Evolutionary conservation across 768 basidiomycete genomes (phyloP).

Genomic region (Tremella yokohamensis): DNA sequence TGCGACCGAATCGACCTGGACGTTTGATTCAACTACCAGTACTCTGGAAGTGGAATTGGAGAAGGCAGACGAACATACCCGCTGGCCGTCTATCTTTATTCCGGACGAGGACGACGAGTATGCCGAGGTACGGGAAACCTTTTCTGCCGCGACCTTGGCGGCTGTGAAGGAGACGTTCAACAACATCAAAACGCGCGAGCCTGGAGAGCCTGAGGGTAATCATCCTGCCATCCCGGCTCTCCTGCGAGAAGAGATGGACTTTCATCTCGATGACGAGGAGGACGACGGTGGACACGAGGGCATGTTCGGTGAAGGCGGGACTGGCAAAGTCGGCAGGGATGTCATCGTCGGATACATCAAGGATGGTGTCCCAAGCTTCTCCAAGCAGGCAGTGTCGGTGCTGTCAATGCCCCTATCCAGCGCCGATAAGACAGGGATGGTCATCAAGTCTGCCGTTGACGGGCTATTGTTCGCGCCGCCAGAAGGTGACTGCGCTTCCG

Average conservation of each 20-base stretch:
- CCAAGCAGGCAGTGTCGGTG: slow-evolving; percentile 55
- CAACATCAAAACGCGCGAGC: slow-evolving; percentile 70
- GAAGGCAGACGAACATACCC: slow-evolving; percentile 74
- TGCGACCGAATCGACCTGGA: slow-evolving; percentile 81
- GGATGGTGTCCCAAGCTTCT: slow-evolving; percentile 72
- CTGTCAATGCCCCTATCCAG: slow-evolving; percentile 28
- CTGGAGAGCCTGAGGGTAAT: slow-evolving; percentile 59
- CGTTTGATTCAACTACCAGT: slow-evolving; percentile 68
- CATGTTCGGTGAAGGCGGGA: slow-evolving; percentile 19
- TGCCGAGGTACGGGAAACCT: slow-evolving; percentile 76
- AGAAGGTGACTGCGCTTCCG: neutral
- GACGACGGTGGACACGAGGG: slow-evolving; percentile 44
- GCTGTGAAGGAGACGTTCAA: slow-evolving; percentile 75
- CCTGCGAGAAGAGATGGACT: slow-evolving; percentile 82
- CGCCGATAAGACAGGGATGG: slow-evolving; percentile 10
- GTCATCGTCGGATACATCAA: slow-evolving; percentile 70
- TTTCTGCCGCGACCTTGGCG: slow-evolving; percentile 78
- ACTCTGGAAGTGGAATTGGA: slow-evolving; percentile 78
- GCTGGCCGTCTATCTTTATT: slow-evolving; percentile 84
- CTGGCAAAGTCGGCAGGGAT: slow-evolving; percentile 59
- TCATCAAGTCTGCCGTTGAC: slow-evolving; percentile 49
- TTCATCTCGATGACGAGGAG: slow-evolving; percentile 67
- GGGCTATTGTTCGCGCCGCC: slow-evolving; percentile 42
- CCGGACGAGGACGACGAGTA: slow-evolving; percentile 46
- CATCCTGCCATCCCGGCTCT: slow-evolving; percentile 68